Percentiles rank a stretch among this genome's conserved stretches.
Conservation (phyloP, 2,329 filamentous ascomycete species). For the Hypoxylon sp. region DNA sequence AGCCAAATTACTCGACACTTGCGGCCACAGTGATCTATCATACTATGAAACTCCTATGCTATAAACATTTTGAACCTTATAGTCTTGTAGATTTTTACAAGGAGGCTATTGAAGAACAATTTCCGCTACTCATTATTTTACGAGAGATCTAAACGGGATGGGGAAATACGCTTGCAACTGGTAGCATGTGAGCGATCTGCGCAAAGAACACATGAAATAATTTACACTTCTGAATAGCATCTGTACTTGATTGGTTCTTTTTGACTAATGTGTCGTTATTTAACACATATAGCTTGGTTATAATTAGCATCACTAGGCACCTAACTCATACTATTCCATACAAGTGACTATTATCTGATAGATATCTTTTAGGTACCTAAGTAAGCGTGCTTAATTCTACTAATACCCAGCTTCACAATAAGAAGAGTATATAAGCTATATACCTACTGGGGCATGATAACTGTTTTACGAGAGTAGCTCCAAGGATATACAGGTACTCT, state of each 20-base stretch:
- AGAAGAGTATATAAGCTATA: neutral
- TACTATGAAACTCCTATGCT: too few relatives aligned
- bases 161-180: too few relatives aligned
- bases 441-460: neutral
- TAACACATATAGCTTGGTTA: neutral
- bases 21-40: too few relatives aligned
- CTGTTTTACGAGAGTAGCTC: too few relatives aligned
- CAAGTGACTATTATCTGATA: neutral
- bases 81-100: too few relatives aligned
- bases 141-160: too few relatives aligned
- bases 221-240: neutral
- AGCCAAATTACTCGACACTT: neutral
- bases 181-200: too few relatives aligned
- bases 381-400: neutral
- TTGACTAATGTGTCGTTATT: neutral
- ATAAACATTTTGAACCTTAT: too few relatives aligned
- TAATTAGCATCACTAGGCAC: neutral
- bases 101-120: too few relatives aligned
- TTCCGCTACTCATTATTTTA: too few relatives aligned
- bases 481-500: too few relatives aligned
- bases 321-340: neutral
- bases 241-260: neutral
- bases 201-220: neutral
- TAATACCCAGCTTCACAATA: neutral
- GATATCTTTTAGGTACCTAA: neutral